These are phyloP conservation scores for Zygoascus ofunaensis DNA, from an alignment of 805 yeast species.

Conservation along the genomic window DNA sequence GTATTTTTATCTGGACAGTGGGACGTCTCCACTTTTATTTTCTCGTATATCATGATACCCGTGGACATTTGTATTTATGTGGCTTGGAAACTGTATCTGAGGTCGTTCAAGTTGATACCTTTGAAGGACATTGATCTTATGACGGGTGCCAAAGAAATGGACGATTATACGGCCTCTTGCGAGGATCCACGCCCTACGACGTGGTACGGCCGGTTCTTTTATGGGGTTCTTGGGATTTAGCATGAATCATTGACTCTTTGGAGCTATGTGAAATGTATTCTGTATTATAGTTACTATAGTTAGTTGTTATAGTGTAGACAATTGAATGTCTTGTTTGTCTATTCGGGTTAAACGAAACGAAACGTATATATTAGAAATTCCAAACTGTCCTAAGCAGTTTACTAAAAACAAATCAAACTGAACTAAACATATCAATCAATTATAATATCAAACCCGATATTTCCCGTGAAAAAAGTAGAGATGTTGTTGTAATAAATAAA, in stretches of 20 bases:
- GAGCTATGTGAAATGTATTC: neutral
- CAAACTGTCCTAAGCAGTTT: too few relatives aligned
- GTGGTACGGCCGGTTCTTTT: constrained; percentile 11
- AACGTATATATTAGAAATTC: too few relatives aligned
- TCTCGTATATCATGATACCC: constrained; percentile 56
- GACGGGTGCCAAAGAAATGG: constrained; percentile 55
- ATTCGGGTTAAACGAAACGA: too few relatives aligned
- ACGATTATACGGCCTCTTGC: constrained; percentile 42
- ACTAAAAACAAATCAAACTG: too few relatives aligned
- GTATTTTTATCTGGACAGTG: constrained; percentile 38
- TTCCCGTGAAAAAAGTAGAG: neutral
- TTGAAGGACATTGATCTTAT: constrained; percentile 54
- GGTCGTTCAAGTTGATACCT: constrained; percentile 11
- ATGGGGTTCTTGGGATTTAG: constrained; percentile 9
- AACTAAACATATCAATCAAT: too few relatives aligned
- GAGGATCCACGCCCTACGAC: constrained; percentile 28
- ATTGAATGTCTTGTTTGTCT: too few relatives aligned
- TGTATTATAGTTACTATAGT: neutral
- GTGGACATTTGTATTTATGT: constrained; percentile 43
- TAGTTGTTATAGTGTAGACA: neutral
- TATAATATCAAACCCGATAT: too few relatives aligned
- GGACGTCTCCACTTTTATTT: constrained; percentile 50
- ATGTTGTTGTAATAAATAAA: neutral
- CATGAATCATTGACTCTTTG: too few relatives aligned
- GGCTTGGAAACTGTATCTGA: constrained; percentile 35